Conservation (phyloP, 2,329 filamentous ascomycete genomes). For the Cucurbitaria berberidis region DNA sequence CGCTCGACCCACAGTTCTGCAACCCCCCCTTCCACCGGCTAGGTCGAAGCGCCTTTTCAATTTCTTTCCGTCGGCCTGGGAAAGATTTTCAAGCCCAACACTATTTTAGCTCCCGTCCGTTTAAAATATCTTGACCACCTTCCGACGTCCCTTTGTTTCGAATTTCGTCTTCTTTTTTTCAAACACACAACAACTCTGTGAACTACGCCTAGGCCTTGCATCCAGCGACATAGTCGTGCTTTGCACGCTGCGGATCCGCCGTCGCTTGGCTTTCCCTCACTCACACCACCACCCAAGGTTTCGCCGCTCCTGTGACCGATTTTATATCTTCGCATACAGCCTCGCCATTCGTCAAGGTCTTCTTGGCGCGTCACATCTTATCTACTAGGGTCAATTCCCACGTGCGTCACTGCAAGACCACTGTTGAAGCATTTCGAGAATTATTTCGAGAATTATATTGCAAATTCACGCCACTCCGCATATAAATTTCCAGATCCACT, state of each 20-base stretch:
- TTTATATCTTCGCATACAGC: conserved; percentile 12
- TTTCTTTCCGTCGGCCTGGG: conserved; percentile 32
- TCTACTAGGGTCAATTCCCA: conserved; percentile 1
- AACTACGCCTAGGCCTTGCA: conserved; percentile 22
- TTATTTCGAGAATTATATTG: conserved; percentile 2
- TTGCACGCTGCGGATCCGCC: conserved; percentile 34
- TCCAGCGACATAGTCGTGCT: conserved; percentile 35
- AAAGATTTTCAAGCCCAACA: conserved; percentile 35
- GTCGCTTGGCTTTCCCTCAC: conserved; percentile 29
- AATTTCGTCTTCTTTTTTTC: conserved; percentile 16
- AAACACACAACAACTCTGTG: conserved; percentile 9
- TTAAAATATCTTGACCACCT: conserved; percentile 30
- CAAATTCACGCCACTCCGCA: conserved; percentile 11
- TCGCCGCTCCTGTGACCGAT: conserved; percentile 17
- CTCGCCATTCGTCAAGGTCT: conserved; percentile 13
- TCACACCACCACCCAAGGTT: conserved; percentile 10
- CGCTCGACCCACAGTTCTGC: conserved; percentile 28
- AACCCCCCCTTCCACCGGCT: conserved; percentile 6
- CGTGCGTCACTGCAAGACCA: background rate
- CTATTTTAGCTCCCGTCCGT: conserved; percentile 44
- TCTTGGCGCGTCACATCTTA: conserved; percentile 1
- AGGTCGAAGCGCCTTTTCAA: conserved; percentile 27
- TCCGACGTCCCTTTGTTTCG: conserved; percentile 19
- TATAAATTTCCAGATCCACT: background rate
- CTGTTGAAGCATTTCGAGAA: background rate